Base-by-base conservation (phyloP, 2,329 filamentous ascomycete genomes). In the Pseudohalonectria lignicola region DNA sequence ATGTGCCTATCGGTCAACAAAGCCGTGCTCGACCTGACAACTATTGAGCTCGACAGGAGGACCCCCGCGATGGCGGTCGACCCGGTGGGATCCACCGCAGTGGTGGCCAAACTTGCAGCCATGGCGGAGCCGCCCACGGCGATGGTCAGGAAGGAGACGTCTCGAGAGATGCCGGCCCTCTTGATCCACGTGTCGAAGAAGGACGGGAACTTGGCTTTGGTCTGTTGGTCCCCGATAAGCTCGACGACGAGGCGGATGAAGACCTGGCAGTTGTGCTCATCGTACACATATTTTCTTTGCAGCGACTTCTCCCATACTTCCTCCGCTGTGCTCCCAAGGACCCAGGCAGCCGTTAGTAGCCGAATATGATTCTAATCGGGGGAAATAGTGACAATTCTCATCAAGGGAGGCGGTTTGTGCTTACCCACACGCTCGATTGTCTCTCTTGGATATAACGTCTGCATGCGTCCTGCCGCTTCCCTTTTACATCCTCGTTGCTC, bases 261-360 rank as follows among this genome's bases (percentile, higher is more conserved):
- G 20, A 42, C 41, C 21, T 42, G 41, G 41, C 41, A 42, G 34
- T 42, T 40, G 8, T 42, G 18, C 33, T 42, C 41, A 37, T 42
- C 41, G 28, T 36, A 39, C 18, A 39, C 32, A 28, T 42, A 42
- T 33, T 40, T 42, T 21, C 33, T 23, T 3, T 19, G 15, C n/a
- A 42, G 30, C 10, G 33, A 39, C 15, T 17, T 36, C 4, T 32
- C 17, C 41, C 41, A 42, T 12, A 42, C 34, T 16, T 15, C 13
- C 9, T 33, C 15, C 9, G 31, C 41, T 42, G 6, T 40, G 28
- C 26, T 26, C n/a, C 33, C 31, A 13, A 19, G 13, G 17, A n/a
- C 31, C 23, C 31, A 17, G 18, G 17, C 12, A 19, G 26, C 20
- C 17, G n/a, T n/a, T n/a, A n/a, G n/a, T n/a, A n/a, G n/a, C n/a